A percentile compares a stretch with the other conserved stretches of the same genome.
phyloP scores from a whole-genome alignment of 2,329 filamentous ascomycete genomes.

The Emergomyces africanus region DNA sequence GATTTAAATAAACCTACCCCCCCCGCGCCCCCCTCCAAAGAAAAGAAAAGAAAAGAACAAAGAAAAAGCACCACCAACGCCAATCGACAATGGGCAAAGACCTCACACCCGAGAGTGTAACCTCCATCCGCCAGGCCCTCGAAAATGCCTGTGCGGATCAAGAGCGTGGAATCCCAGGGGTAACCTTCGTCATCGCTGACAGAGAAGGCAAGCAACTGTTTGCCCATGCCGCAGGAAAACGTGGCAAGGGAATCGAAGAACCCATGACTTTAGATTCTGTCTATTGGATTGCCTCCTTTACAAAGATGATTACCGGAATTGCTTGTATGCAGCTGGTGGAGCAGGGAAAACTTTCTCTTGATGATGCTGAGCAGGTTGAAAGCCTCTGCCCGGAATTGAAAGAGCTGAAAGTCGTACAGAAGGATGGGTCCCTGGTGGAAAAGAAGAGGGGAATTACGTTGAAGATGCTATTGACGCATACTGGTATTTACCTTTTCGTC shows the following conservation, averaged over 20 bases:
- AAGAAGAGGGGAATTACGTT: conserved; percentile 43
- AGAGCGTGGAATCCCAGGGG: conserved; percentile 32
- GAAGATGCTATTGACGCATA: conserved; percentile 45
- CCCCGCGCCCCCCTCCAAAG: too few species aligned
- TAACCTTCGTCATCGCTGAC: conserved; percentile 36
- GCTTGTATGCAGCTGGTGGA: conserved; percentile 39
- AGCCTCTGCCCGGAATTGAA: conserved; percentile 32
- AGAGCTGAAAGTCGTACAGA: conserved; percentile 28
- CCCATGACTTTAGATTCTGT: conserved; percentile 48
- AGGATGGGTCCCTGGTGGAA: conserved; percentile 22
- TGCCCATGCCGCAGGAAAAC: conserved; percentile 37
- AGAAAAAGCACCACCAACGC: neutral
- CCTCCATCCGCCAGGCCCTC: conserved; percentile 4
- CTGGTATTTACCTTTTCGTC: conserved; percentile 10
- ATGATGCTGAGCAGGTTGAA: conserved; percentile 30
- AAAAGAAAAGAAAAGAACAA: too few species aligned
- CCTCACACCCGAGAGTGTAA: conserved; percentile 4
- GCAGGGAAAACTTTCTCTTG: conserved; percentile 28
- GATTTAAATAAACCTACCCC: too few species aligned
- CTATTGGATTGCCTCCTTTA: conserved; percentile 47
- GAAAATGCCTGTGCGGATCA: conserved; percentile 19
- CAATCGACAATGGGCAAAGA: conserved; percentile 5
- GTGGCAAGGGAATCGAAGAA: conserved; percentile 31
- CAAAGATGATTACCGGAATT: conserved; percentile 33
- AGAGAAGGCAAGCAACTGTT: conserved; percentile 37